Percentiles rank a stretch among this genome's conserved stretches.
phyloP scores from a whole-genome alignment of 176 grass and related monocot genomes.

The Musa troglodytarum region DNA sequence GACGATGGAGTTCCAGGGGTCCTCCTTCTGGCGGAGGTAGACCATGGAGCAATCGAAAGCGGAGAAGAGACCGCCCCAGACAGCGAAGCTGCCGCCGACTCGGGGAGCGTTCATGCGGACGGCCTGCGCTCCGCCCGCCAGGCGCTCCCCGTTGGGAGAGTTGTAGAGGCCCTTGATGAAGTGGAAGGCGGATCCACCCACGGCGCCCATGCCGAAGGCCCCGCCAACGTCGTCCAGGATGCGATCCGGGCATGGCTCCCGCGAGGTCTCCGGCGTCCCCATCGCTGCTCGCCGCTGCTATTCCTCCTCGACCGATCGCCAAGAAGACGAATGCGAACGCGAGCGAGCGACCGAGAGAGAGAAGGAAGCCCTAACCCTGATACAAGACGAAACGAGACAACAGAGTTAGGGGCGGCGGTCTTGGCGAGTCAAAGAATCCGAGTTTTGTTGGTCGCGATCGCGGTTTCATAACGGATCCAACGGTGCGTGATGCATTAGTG shows the following conservation, averaged over 20 bases:
- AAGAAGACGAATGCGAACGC: too few species aligned
- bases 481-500: too few species aligned
- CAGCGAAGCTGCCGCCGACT: constrained; percentile 1
- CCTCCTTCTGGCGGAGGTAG: constrained; percentile 10
- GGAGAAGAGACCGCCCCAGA: neutral
- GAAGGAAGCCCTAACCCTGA: too few species aligned
- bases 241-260: neutral
- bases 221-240: neutral
- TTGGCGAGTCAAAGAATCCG: too few species aligned
- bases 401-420: too few species aligned
- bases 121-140: neutral
- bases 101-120: constrained; percentile 5
- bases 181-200: constrained; percentile 1
- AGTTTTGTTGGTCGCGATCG: too few species aligned
- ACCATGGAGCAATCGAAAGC: constrained; percentile 9
- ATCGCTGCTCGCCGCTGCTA: neutral
- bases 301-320: too few species aligned
- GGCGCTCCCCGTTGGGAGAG: constrained; percentile 6
- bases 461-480: too few species aligned
- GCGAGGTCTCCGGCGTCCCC: neutral
- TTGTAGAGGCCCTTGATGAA: constrained; percentile 13
- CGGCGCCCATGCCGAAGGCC: neutral
- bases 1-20: constrained; percentile 10
- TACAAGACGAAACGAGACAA: too few species aligned
- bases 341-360: too few species aligned